These are phyloP conservation scores for Hypholoma fasciculare DNA, from an alignment of 768 basidiomycete genomes.

Conservation along the genomic window DNA sequence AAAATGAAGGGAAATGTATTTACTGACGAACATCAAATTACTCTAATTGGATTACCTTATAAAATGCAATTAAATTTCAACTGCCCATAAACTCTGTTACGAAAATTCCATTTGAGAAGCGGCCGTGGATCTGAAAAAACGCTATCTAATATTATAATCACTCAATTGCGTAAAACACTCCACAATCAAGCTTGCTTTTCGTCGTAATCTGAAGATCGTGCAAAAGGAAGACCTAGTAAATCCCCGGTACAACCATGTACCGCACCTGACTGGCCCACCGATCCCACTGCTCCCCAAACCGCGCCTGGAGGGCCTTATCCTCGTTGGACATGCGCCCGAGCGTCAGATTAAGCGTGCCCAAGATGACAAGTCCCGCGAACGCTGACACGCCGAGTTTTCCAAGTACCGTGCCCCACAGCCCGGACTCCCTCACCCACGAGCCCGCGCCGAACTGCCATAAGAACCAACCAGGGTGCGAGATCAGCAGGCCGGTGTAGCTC, in stretches of 20 bases:
- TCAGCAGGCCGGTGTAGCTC: conserved; percentile 41
- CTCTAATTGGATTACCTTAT: no score
- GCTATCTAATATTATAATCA: no score
- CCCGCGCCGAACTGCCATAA: conserved; percentile 24
- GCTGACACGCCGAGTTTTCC: conserved; percentile 26
- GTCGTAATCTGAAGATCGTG: no score
- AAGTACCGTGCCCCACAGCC: conserved; percentile 27
- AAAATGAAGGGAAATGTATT: no score
- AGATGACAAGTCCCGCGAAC: conserved; percentile 23
- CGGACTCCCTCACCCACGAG: conserved; percentile 45
- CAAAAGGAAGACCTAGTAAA: not conserved
- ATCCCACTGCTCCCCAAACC: conserved; percentile 12
- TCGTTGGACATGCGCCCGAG: conserved; percentile 15
- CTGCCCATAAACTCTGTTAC: no score
- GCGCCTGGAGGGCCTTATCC: conserved; percentile 9
- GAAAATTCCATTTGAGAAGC: no score
- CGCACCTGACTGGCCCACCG: conserved; percentile 9
- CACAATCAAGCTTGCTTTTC: no score
- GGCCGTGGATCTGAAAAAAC: no score
- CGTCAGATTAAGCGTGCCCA: conserved; percentile 19
- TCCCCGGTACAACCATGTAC: conserved; percentile 9
- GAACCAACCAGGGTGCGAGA: conserved; percentile 30
- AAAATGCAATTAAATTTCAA: no score
- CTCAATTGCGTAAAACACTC: no score
- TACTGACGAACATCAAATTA: no score